A percentile compares a stretch with the other conserved stretches of the same genome.
Evolutionary conservation across 139 green algal species (phyloP).

Genomic region (Yamagishiella unicocca): DNA sequence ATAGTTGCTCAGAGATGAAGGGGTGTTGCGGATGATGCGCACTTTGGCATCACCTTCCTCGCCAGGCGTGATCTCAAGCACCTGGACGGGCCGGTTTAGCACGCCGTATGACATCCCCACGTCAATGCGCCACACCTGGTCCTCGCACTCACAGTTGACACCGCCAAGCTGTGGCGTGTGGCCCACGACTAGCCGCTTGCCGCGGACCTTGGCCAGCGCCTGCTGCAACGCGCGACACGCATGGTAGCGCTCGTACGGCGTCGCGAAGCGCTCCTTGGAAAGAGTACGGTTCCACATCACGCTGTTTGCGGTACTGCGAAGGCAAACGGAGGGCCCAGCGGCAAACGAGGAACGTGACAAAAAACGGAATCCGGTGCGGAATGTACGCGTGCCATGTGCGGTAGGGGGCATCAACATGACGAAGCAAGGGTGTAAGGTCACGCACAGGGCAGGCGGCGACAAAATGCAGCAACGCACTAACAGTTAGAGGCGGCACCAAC

Average conservation of each 20-base stretch:
- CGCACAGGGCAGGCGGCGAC: too few relatives aligned
- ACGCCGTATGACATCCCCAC: slow-evolving; percentile 92
- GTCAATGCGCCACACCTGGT: slow-evolving; percentile 91
- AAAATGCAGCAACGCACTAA: too few relatives aligned
- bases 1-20: not conserved
- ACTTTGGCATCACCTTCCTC: not conserved
- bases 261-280: slow-evolving; percentile 71
- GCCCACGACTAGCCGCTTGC: slow-evolving; percentile 88
- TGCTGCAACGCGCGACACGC: slow-evolving; percentile 72
- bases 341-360: too few relatives aligned
- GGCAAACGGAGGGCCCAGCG: not conserved
- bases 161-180: slow-evolving; percentile 93
- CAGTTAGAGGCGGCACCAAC: too few relatives aligned
- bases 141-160: slow-evolving; percentile 88
- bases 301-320: slow-evolving; percentile 72
- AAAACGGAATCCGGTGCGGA: too few relatives aligned
- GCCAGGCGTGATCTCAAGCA: slow-evolving; percentile 59
- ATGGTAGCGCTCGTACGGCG: slow-evolving; percentile 73
- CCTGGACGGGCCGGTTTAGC: slow-evolving; percentile 77
- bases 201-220: slow-evolving; percentile 72
- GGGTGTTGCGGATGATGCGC: slow-evolving; percentile 10
- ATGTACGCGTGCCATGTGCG: too few relatives aligned
- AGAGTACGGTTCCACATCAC: slow-evolving; percentile 94
- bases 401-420: too few relatives aligned
- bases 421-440: too few relatives aligned